Evolutionary conservation across 768 basidiomycete genomes (phyloP), one percentile per base, ranked within the genome.

Genomic region (Imleria badia): DNA sequence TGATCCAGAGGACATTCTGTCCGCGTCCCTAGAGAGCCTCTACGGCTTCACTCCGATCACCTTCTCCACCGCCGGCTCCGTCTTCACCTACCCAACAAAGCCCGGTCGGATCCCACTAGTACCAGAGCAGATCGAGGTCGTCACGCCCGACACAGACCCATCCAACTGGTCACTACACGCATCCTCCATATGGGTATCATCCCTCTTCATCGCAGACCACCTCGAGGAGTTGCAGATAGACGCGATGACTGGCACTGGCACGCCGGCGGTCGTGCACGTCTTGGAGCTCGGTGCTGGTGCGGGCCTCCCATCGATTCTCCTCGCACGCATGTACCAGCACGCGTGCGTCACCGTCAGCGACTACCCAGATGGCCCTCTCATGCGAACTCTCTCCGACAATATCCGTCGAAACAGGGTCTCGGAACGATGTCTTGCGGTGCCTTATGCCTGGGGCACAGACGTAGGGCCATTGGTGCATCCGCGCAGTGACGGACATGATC

Each of bases 161-260:
- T 74, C 77, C 17, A 89, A 91, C 62, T 91, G 89, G 89, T 75
- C 81, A 2, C 69, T 91, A 3, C 89, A 92, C 54, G 90, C 89
- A 2, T 84, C 86, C 22, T 86, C 86, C 15, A 82, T 91, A 63
- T 92, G 88, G 90, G 72, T 76, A 7, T 78, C 89, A 6, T 81
- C 89, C 15, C 68, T 81, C 40, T 87, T 82, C 71, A 68, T 90
- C 41, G 85, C 85, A 43, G 82, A 89, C 65, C 82, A 89, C 58
- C 51, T 90, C 31, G 68, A 76, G 26, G 76, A 79, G 33, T 63
- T 87, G 5, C 59, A 64, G 36, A 64, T 85, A 15, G 66, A 73
- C 41, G 38, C 55, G 8, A 66, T 67, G 59, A 34, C 69, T 4
- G 10, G 29, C 38, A 48, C 48, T 14, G 58, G 14, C 26, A 48